These are phyloP conservation scores for Soucietia sequanensis DNA, from an alignment of 805 yeast species.

Conservation along the genomic window DNA sequence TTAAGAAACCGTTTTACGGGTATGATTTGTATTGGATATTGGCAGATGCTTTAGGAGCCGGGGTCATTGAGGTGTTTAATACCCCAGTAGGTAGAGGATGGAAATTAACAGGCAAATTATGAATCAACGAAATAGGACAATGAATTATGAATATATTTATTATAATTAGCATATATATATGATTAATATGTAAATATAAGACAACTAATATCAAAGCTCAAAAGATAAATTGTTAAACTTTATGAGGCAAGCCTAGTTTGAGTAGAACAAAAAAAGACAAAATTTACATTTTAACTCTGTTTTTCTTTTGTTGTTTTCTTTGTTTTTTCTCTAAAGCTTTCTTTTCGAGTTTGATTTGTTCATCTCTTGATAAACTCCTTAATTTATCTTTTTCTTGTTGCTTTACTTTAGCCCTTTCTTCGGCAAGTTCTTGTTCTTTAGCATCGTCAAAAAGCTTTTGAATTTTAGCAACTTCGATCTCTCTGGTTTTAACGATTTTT, in stretches of 20 bases:
- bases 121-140: neutral
- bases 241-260: too few relatives aligned
- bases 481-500: slow-evolving; percentile 78
- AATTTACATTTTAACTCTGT: slow-evolving; percentile 41
- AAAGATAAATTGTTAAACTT: too few relatives aligned
- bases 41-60: slow-evolving; percentile 52
- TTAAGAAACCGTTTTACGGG: slow-evolving; percentile 51
- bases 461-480: slow-evolving; percentile 66
- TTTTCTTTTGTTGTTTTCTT: slow-evolving; percentile 67
- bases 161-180: neutral
- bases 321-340: slow-evolving; percentile 80
- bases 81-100: slow-evolving; percentile 59
- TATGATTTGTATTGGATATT: slow-evolving; percentile 48
- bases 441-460: slow-evolving; percentile 63
- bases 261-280: neutral
- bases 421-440: slow-evolving; percentile 67
- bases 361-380: slow-evolving; percentile 65
- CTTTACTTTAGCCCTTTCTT: slow-evolving; percentile 67
- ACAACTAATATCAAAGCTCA: too few relatives aligned
- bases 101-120: slow-evolving; percentile 49
- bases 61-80: slow-evolving; percentile 49
- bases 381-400: slow-evolving; percentile 60
- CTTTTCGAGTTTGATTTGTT: slow-evolving; percentile 74
- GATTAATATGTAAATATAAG: neutral
- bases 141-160: neutral